A percentile compares a stretch with the other conserved stretches of the same genome.
Evolutionary conservation across 2,329 filamentous ascomycete genomes (phyloP).

Genomic region (Fusarium transvaalense): DNA sequence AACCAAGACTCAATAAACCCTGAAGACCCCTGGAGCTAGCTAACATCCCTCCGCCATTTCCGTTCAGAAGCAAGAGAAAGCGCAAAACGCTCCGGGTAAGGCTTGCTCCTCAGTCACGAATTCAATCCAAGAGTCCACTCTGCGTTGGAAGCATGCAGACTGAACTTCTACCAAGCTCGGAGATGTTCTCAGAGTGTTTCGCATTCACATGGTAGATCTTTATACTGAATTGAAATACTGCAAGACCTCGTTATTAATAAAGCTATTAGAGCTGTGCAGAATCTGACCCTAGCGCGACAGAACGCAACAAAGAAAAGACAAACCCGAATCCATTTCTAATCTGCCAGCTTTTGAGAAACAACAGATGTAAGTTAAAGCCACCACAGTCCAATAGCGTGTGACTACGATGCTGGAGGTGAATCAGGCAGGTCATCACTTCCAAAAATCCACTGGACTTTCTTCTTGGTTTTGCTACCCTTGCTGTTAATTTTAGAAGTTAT

Average conservation of each 20-base stretch:
- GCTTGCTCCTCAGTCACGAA: background rate
- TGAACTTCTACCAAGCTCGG: no score
- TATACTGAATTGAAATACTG: background rate
- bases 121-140: background rate
- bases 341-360: no score
- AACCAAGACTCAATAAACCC: constrained; percentile 4
- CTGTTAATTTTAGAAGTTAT: background rate
- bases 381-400: background rate
- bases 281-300: no score
- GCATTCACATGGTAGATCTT: no score
- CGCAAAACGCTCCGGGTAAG: no score
- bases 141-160: no score
- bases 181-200: background rate
- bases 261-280: no score
- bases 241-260: no score
- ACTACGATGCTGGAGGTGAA: background rate
- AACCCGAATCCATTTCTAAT: no score
- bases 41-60: background rate
- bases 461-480: no score
- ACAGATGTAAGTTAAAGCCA: background rate
- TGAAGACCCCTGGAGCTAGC: background rate
- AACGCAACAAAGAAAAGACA: no score
- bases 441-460: background rate
- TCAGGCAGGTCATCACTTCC: background rate
- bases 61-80: background rate